Base-by-base conservation (phyloP, 2,329 filamentous ascomycete species). In the Hymenoscyphus scutula region DNA sequence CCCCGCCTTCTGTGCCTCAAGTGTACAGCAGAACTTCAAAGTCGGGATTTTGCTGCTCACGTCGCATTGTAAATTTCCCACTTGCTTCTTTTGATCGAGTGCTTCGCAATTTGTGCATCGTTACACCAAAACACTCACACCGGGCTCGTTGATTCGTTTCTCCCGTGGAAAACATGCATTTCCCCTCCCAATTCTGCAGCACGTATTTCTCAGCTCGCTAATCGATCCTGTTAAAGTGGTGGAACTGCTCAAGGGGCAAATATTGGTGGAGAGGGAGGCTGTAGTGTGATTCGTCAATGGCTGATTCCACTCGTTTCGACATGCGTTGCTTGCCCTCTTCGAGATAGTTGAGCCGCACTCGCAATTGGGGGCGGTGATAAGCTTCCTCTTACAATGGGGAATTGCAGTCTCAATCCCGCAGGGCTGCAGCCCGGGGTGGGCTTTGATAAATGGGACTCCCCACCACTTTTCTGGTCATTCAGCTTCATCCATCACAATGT, bases 291-390 rank as follows among this genome's bases (percentile, higher is more conserved):
- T 59, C 19, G 57, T 23, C 51, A 41, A 56, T 56, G 53, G 23
- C 45, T 19, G 19, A 25, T 19, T 7, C 5, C 15, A 27, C 32
- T 17, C 32, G 32, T 34, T 34, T 34, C 32, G 32, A 34, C 34
- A 37, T 37, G 34, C 34, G 3, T 37, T 37, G 15, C 2, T 51
- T 29, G 19, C 10, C 60, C 48, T 23, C 3, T 59, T 55, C 48
- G 89, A 91, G 75, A 90, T 89, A 65, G 92, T 84, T 74, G 89
- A 89, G 73, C 92, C 55, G 54, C 62, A 59, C n/a, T 53, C 25
- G 13, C 29, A 19, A 58, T 23, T 45, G 53, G 19, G 27, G 55
- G 59, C 19, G 23, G 11, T 59, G 61, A 56, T 62, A 62, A 59
- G 56, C 41, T 53, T 32, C 23, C 29, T n/a, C 19, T 59, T 10